A percentile compares a stretch with the other conserved stretches of the same genome.
Conservation (phyloP, 1,139 yeast genomes). For the Geotrichum citri-aurantii region DNA sequence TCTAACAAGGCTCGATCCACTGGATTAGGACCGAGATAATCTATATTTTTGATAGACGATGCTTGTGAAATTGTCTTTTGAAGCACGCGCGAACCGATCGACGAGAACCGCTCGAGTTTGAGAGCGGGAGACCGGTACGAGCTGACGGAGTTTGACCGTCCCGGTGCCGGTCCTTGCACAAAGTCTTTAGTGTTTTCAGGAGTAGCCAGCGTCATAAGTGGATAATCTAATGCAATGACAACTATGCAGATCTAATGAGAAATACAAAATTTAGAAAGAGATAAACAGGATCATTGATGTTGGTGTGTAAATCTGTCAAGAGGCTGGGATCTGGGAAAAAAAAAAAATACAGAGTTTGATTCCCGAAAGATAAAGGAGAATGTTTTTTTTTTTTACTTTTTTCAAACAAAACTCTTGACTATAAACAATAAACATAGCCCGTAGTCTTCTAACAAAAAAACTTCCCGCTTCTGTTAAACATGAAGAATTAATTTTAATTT, state of each 20-base stretch:
- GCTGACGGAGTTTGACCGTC: not conserved
- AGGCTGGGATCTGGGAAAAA: not conserved
- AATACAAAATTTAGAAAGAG: not conserved
- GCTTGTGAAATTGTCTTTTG: slow-evolving; percentile 14
- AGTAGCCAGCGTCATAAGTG: not conserved
- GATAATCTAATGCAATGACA: not conserved
- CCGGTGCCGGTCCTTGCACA: not conserved
- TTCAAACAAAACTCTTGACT: too few relatives aligned
- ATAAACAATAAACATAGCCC: too few relatives aligned
- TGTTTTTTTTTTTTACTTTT: too few relatives aligned
- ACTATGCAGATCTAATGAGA: not conserved
- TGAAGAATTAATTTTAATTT: too few relatives aligned
- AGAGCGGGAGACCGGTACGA: not conserved
- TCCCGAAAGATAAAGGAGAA: too few relatives aligned
- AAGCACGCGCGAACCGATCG: slow-evolving; percentile 11
- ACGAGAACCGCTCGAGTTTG: slow-evolving; percentile 10
- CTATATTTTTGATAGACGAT: slow-evolving; percentile 8
- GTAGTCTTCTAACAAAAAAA: too few relatives aligned
- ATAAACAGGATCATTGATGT: not conserved
- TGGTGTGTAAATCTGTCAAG: not conserved
- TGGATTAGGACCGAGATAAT: not conserved
- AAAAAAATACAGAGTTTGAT: too few relatives aligned
- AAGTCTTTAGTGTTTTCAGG: not conserved
- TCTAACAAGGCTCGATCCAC: not conserved
- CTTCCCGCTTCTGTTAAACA: too few relatives aligned